Base-by-base conservation (phyloP, 306 rosid species). In the Fragaria vesca region DNA sequence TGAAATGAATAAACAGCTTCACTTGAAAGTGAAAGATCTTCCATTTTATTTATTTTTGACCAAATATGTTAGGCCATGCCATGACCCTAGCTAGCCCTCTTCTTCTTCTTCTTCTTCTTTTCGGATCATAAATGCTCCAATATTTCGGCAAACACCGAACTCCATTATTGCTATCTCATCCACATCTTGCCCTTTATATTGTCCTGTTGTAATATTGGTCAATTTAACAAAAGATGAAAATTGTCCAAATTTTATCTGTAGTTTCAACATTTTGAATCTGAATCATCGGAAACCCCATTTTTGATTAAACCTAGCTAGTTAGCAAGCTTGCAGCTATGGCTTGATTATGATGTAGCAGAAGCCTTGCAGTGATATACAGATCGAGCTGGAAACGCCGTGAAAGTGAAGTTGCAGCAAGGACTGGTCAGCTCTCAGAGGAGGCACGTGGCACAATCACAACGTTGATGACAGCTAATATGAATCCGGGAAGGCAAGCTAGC, bases 391-490 rank as follows among this genome's bases (percentile, higher is more conserved):
- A 77, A 83, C 75, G 84, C 85, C 84, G 85, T 80, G 86, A 75
- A 54, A 84, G 83, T 84, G 83, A 75, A 61, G 60, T 51, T 79
- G 34, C 54, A 55, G 67, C 72, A 82, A 62, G 57, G 73, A 40
- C 40, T 5, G 20, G 42, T 67, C 80, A 73, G 34, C 51, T 17
- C 57, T 10, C 34, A 34, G 24, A 17, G 30, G 71, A 82, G 78
- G 76, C 73, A 92, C 89, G 92, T 92, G 97, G 83, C 97, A 46
- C 13, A 4, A 42, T 70, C 65, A 43, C 13, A 4, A 34, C 18
- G 79, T 80, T 45, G 65, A 17, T 78, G 83, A 89, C 96, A 90
- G 90, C 96, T 92, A 81, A 82, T 88, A 60, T 80, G 83, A 86
- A 80, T 72, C 83, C 86, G 77, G 76, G 74, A 87, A 87, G 85